phyloP scores from a whole-genome alignment of 306 rosid species.

The Leucaena leucocephala region DNA sequence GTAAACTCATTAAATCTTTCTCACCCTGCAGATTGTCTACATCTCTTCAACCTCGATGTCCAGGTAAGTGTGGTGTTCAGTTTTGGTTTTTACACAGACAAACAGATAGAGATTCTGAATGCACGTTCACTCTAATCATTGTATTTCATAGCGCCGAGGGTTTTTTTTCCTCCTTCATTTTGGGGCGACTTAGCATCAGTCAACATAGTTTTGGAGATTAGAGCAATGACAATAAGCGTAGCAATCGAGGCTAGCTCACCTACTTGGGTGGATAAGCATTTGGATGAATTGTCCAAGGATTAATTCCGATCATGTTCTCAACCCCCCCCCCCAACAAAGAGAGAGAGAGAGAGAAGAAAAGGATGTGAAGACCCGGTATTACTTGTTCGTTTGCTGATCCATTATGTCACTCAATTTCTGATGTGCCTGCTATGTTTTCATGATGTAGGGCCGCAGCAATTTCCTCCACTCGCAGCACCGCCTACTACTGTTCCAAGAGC shows the following conservation, averaged over 20 bases:
- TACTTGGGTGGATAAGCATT: constrained; percentile 1
- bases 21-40: constrained; percentile 65
- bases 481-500: constrained; percentile 54
- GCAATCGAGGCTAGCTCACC: not conserved
- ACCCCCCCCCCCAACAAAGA: too few species aligned
- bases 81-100: not conserved
- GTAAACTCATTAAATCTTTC: constrained; percentile 32
- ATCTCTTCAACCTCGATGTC: constrained; percentile 93
- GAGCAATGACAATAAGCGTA: not conserved
- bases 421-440: not conserved
- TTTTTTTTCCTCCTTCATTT: constrained; percentile 3
- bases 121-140: not conserved
- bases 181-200: not conserved
- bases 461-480: constrained; percentile 64
- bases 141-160: not conserved
- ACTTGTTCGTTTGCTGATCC: not conserved
- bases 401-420: not conserved
- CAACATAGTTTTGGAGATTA: not conserved
- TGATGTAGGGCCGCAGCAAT: constrained; percentile 58
- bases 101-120: constrained; percentile 8
- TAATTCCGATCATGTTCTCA: not conserved
- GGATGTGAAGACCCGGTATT: not conserved
- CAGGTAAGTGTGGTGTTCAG: constrained; percentile 54
- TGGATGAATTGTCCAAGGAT: constrained; percentile 2
- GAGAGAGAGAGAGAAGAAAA: not conserved